phyloP scores from a whole-genome alignment of 306 rosid species.

The Fagus crenata region DNA sequence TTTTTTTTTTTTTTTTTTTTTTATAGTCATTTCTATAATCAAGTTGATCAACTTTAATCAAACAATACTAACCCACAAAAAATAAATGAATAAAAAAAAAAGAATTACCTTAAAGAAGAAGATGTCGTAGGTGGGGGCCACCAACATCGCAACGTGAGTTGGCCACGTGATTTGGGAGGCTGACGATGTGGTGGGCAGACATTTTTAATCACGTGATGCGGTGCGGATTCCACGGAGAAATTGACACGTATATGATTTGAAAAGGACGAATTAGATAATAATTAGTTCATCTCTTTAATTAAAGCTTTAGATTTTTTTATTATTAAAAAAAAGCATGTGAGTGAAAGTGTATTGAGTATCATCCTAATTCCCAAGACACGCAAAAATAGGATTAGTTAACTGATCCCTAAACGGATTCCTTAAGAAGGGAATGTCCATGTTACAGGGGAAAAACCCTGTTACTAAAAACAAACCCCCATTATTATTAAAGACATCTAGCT shows the following conservation, averaged over 20 bases:
- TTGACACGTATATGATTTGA: constrained; percentile 42
- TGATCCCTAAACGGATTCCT: constrained; percentile 87
- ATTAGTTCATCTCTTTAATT: background rate
- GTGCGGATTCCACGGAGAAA: constrained; percentile 49
- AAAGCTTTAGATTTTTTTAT: background rate
- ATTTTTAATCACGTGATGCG: constrained; percentile 78
- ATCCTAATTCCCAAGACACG: constrained; percentile 20
- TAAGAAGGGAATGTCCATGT: constrained; percentile 60
- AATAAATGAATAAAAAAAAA: background rate
- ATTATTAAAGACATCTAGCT: background rate
- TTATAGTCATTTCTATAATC: background rate
- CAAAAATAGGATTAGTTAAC: constrained; percentile 62
- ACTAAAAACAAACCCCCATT: background rate
- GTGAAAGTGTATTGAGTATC: background rate
- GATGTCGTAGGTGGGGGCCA: constrained; percentile 47
- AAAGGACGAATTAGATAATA: background rate
- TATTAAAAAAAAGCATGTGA: background rate
- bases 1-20: background rate
- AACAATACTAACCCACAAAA: background rate
- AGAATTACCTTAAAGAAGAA: background rate
- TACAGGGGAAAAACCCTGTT: constrained; percentile 25
- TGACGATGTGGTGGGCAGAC: constrained; percentile 48
- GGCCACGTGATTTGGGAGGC: constrained; percentile 86
- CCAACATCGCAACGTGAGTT: constrained; percentile 55
- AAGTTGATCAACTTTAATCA: background rate